These are phyloP conservation scores for Penicillium maclennaniae DNA, from an alignment of 495 filamentous ascomycete genomes.

Conservation along the genomic window DNA sequence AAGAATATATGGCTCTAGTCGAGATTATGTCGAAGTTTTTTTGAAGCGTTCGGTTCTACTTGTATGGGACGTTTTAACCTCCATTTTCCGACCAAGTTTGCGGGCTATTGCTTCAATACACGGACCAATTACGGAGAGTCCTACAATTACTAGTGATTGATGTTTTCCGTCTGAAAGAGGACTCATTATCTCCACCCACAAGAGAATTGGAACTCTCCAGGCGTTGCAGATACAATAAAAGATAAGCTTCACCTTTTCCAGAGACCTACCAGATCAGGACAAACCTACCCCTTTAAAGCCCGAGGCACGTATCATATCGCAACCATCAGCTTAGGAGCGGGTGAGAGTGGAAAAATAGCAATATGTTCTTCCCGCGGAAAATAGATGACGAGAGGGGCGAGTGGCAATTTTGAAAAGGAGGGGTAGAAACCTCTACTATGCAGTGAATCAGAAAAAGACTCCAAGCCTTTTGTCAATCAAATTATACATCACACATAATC, in stretches of 20 bases:
- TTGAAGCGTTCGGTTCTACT: no score
- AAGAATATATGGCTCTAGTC: no score
- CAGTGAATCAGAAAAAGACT: not conserved
- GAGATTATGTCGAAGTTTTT: no score
- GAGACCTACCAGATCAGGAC: not conserved
- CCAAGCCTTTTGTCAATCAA: not conserved
- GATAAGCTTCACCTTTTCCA: not conserved
- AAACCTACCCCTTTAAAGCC: not conserved
- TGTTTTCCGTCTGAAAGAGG: not conserved
- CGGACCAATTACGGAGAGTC: not conserved
- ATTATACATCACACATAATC: not conserved
- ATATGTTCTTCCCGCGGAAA: not conserved
- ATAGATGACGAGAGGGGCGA: slow-evolving; percentile 1
- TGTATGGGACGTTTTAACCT: no score
- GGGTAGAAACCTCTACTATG: slow-evolving; percentile 1
- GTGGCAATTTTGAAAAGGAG: slow-evolving; percentile 4
- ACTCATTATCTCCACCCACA: not conserved
- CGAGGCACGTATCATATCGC: not conserved
- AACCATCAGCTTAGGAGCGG: not conserved
- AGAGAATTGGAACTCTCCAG: not conserved
- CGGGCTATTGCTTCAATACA: no score
- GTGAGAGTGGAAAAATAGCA: not conserved
- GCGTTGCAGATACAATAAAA: not conserved
- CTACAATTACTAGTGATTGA: not conserved
- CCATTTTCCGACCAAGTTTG: no score